Evolutionary conservation across 1,139 yeast species (phyloP), one percentile per base, ranked within the genome.

Genomic region (Entelexis sorbosivorans): DNA sequence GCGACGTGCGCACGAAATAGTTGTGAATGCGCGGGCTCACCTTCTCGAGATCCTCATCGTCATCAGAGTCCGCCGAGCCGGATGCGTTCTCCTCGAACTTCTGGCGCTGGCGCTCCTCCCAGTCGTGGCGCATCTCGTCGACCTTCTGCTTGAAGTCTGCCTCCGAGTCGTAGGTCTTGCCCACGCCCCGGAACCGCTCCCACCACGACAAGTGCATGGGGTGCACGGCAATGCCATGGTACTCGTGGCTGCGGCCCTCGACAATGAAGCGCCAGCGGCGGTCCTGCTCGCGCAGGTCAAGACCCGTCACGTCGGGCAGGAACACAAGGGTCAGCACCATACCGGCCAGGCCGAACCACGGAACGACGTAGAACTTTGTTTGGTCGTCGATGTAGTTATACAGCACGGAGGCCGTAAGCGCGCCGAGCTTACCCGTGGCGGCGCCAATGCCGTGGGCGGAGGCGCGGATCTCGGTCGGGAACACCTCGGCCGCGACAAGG

Each of bases 371-470:
- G 63, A 67, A 66, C 59, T 63, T 64, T 51, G 65, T 63, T 59
- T 64, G 66, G 35, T 54, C 59, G 45, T 51, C 59, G 50, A 66
- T 64, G 61, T 67, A 67, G 61, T 66, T 66, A 63, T 65, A 67
- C 36, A 67, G 61, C 57, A 94, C 82, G 72, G 88, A 93, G 38
- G 97, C 97, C 71, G 91, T 78, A 61, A 91, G 86, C 56, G 98
- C 97, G 73, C 98, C 98, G 59, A 85, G 74, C 73, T 91, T 91
- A 77, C 98, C 98, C 49, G 79, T 68, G 51, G 95, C 97, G 59
- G 98, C 98, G 60, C 96, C 86, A 58, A 91, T 73, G 76, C 98
- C 98, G 67, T 91, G 98, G 52, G 97, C 96, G 60, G 96, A 82
- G 43, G 97, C 91, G 79, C 98, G 86, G 73, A 88, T 87, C 72